Percentiles rank a stretch among this genome's conserved stretches.
Conservation (phyloP, 495 filamentous ascomycete species). For the Xylaria acuta region DNA sequence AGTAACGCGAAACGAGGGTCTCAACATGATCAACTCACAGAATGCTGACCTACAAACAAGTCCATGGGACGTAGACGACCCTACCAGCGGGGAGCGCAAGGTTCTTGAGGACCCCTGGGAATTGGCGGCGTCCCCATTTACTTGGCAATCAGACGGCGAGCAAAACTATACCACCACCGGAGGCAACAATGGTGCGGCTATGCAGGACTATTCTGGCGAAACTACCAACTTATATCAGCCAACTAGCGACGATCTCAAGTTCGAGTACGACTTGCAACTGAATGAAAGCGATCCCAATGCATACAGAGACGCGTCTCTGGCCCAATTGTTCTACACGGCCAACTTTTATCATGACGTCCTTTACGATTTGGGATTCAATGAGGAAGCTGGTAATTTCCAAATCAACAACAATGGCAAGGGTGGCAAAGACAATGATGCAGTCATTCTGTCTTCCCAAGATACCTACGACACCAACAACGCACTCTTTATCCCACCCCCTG, state of each 20-base stretch:
- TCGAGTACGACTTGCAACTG: slow-evolving; percentile 39
- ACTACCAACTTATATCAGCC: slow-evolving; percentile 40
- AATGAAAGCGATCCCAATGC: slow-evolving; percentile 29
- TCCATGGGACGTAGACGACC: slow-evolving; percentile 47
- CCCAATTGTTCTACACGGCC: slow-evolving; percentile 55
- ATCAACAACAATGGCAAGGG: slow-evolving; percentile 47
- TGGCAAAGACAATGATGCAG: slow-evolving; percentile 46
- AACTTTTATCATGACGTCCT: slow-evolving; percentile 56
- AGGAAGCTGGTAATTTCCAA: slow-evolving; percentile 55
- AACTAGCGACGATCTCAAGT: slow-evolving; percentile 32
- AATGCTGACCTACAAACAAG: slow-evolving; percentile 16
- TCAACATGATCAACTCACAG: slow-evolving; percentile 27
- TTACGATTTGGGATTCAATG: slow-evolving; percentile 53
- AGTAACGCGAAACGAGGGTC: slow-evolving; percentile 19
- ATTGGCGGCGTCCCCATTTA: slow-evolving; percentile 34
- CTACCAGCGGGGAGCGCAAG: slow-evolving; percentile 39
- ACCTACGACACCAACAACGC: slow-evolving; percentile 48
- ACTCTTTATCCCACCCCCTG: slow-evolving; percentile 36
- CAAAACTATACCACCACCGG: slow-evolving; percentile 30
- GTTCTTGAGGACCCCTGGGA: slow-evolving; percentile 41
- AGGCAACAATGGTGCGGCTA: slow-evolving; percentile 36
- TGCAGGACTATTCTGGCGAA: slow-evolving; percentile 32
- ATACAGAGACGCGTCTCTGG: slow-evolving; percentile 45
- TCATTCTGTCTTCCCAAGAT: slow-evolving; percentile 51
- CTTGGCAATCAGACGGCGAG: slow-evolving; percentile 39